A percentile compares a stretch with the other conserved stretches of the same genome.
These are phyloP conservation scores for Hypoxylon sp. DNA, from an alignment of 2,329 filamentous ascomycete genomes.

Conservation along the genomic window DNA sequence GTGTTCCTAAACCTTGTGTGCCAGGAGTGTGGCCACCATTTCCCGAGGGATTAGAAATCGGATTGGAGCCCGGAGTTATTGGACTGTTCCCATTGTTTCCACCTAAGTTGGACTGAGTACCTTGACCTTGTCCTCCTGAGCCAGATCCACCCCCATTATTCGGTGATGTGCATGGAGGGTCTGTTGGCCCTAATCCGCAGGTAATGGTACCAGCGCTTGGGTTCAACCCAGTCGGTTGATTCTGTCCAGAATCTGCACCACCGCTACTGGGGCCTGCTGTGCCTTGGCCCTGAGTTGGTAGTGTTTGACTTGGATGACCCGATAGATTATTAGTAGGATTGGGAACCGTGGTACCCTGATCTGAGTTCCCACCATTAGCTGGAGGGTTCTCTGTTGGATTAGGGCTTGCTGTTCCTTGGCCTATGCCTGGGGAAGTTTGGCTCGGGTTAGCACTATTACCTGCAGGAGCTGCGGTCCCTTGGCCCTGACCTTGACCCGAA, in stretches of 20 bases:
- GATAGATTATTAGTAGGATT: neutral
- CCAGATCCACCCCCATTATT: slow-evolving; percentile 23
- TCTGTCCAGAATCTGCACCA: slow-evolving; percentile 34
- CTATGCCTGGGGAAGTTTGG: slow-evolving; percentile 7
- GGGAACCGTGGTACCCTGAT: slow-evolving; percentile 3
- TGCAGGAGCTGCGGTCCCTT: neutral
- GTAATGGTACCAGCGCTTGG: slow-evolving; percentile 17
- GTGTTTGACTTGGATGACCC: neutral
- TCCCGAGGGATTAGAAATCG: slow-evolving; percentile 14
- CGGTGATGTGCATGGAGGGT: slow-evolving; percentile 42
- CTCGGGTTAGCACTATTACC: slow-evolving; percentile 5
- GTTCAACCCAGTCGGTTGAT: slow-evolving; percentile 34
- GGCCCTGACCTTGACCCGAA: slow-evolving; percentile 8
- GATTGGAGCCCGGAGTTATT: slow-evolving; percentile 19
- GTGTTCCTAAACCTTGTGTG: slow-evolving; percentile 12
- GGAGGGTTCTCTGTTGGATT: neutral
- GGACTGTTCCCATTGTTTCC: slow-evolving; percentile 25
- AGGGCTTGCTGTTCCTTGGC: slow-evolving; percentile 1
- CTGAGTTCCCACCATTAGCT: neutral
- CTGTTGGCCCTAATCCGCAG: slow-evolving; percentile 25
- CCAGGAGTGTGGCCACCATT: slow-evolving; percentile 12
- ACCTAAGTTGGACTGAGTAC: slow-evolving; percentile 25
- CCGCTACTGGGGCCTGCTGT: slow-evolving; percentile 15
- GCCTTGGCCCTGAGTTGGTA: neutral
- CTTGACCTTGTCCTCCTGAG: slow-evolving; percentile 30